Evolutionary conservation across 805 yeast species (phyloP), one percentile per base, ranked within the genome.

Genomic region (Candida krabiensis): DNA sequence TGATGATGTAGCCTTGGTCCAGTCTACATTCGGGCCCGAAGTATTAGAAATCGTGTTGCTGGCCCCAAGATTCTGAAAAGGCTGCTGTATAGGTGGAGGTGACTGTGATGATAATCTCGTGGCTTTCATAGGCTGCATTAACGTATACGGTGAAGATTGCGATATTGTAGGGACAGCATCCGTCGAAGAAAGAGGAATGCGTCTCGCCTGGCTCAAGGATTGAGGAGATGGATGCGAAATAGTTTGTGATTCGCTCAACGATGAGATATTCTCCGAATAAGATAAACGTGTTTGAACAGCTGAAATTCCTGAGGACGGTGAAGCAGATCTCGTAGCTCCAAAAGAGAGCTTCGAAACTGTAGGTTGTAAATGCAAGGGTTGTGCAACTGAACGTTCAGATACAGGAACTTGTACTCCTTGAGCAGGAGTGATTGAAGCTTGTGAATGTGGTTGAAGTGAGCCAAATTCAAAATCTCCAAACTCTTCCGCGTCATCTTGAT

Each of bases 81-180:
- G 14, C 14, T 12, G 14, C 7, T 12, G 16, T 7, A 16, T 12
- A 12, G 37, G 23, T n/a, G 42, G n/a, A 8, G 31, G 28, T 9
- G 29, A 18, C 17, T 44, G 37, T 8, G 47, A 35, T 5, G 43
- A 9, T 13, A 39, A 26, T 17, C 37, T 28, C 1, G 50, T 44
- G 22, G 48, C 43, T 22, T 40, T 49, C 55, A 50, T 50, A 12
- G 57, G 57, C 42, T 47, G 53, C 57, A 52, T 49, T 13, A 49
- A 27, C 14, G 46, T 34, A 22, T 21, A 37, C 16, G 37, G n/a
- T 8, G 41, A 25, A 19, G 31, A 30, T 6, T 35, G 6, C 23
- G 43, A 21, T 25, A 28, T 26, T 27, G 43, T 14, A 21, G 26
- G 23, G 15, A 26, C 29, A 2, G 29, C 26, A n/a, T n/a, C n/a